phyloP scores from a whole-genome alignment of 139 green algal genomes.

The Eudorina sp. region DNA sequence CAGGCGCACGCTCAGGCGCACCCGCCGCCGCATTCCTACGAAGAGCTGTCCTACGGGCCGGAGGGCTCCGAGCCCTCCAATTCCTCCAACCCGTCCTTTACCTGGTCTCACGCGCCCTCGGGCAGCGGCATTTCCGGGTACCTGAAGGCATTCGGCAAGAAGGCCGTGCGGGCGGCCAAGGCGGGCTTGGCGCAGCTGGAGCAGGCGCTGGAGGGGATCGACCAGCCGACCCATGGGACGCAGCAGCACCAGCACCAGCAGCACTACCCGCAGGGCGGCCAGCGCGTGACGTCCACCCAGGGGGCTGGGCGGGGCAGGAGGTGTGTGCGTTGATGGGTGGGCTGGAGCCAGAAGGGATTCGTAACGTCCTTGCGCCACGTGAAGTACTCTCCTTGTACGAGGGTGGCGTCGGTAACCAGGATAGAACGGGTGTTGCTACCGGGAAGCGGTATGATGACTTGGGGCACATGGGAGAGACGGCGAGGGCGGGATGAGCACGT shows the following conservation, averaged over 20 bases:
- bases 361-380: no score
- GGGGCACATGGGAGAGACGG: no score
- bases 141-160: slow-evolving; percentile 55
- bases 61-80: neutral
- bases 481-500: no score
- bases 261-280: neutral
- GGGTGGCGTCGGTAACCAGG: no score
- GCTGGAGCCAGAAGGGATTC: no score
- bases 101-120: neutral
- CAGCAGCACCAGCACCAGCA: neutral
- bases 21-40: neutral
- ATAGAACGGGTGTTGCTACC: no score
- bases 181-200: slow-evolving; percentile 58
- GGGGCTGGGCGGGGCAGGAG: neutral
- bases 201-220: slow-evolving; percentile 54
- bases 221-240: slow-evolving; percentile 41
- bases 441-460: no score
- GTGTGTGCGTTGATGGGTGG: neutral
- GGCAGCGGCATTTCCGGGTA: slow-evolving; percentile 34
- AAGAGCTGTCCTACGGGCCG: neutral
- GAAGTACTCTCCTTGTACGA: no score
- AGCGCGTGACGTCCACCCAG: neutral
- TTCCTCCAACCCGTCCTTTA: neutral
- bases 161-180: slow-evolving; percentile 57
- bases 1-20: neutral